Conservation (phyloP, 805 yeast species). For the Huiozyma sinensis region DNA sequence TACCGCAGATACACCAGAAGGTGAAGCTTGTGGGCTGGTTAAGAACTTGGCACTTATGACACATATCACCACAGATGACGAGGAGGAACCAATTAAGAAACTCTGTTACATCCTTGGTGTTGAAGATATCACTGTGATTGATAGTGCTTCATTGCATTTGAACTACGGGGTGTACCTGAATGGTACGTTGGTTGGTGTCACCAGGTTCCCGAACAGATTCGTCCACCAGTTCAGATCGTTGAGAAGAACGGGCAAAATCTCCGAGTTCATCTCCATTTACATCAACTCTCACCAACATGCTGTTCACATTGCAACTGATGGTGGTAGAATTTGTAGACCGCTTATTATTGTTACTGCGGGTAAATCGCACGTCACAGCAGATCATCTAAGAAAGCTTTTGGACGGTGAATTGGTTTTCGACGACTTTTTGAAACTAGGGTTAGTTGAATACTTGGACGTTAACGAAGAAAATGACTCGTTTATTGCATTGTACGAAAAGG, state of each 20-base stretch:
- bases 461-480: constrained; percentile 93
- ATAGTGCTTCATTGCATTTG: constrained; percentile 72
- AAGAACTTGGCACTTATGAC: constrained; percentile 97
- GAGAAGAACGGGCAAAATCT: constrained; percentile 75
- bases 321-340: constrained; percentile 97
- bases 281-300: constrained; percentile 83
- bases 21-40: constrained; percentile 98
- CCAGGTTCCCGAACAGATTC: constrained; percentile 77
- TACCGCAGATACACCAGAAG: constrained; percentile 98
- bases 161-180: constrained; percentile 80
- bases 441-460: constrained; percentile 92
- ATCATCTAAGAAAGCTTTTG: constrained; percentile 54
- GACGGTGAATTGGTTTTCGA: constrained; percentile 77
- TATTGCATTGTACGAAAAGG: constrained; percentile 82
- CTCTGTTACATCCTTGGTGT: constrained; percentile 79
- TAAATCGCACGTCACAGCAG: constrained; percentile 54
- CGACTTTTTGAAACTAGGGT: constrained; percentile 73
- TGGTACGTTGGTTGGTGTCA: constrained; percentile 89
- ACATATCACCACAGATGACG: constrained; percentile 96
- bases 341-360: constrained; percentile 76
- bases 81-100: constrained; percentile 75
- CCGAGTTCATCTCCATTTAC: constrained; percentile 85
- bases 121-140: constrained; percentile 72
- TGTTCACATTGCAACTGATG: constrained; percentile 97
- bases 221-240: constrained; percentile 67